Conservation (phyloP, 2,329 filamentous ascomycete genomes). For the Diplocarpon rosae region DNA sequence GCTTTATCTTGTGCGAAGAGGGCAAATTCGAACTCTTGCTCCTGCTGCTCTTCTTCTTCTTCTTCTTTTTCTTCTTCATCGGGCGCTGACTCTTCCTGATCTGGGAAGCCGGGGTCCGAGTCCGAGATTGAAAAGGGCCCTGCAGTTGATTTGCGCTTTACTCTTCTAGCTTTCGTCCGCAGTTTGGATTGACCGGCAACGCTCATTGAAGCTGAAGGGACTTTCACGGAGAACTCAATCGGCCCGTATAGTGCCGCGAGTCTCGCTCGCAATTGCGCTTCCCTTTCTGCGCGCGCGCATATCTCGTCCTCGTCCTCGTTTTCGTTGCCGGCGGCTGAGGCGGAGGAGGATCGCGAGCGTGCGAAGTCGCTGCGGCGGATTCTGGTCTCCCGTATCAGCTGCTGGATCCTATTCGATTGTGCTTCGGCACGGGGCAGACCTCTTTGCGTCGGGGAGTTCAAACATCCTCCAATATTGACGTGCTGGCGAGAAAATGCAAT, state of each 20-base stretch:
- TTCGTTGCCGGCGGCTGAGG: conserved; percentile 23
- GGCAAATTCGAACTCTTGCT: conserved; percentile 43
- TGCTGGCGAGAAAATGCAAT: neutral
- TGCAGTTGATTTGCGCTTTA: conserved; percentile 15
- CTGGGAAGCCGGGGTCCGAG: conserved; percentile 10
- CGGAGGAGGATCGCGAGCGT: conserved; percentile 18
- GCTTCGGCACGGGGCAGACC: conserved; percentile 26
- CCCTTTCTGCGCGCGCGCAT: neutral
- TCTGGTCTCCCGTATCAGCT: conserved; percentile 20
- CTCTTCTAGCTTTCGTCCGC: neutral
- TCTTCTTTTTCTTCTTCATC: conserved; percentile 6
- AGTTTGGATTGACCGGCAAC: neutral
- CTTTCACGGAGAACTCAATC: neutral
- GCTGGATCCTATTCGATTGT: neutral
- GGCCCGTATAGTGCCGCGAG: conserved; percentile 21
- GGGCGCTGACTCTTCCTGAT: conserved; percentile 14
- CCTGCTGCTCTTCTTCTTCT: conserved; percentile 16
- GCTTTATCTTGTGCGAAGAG: conserved; percentile 34
- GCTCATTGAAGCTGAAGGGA: too few species aligned
- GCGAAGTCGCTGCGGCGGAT: conserved; percentile 45
- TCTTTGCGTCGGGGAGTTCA: conserved; percentile 40
- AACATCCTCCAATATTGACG: conserved; percentile 32
- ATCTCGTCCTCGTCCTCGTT: conserved; percentile 6
- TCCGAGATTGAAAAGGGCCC: neutral
- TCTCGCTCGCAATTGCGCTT: conserved; percentile 11